Evolutionary conservation across 306 rosid genomes (phyloP).

Genomic region (Luffa aegyptiaca): DNA sequence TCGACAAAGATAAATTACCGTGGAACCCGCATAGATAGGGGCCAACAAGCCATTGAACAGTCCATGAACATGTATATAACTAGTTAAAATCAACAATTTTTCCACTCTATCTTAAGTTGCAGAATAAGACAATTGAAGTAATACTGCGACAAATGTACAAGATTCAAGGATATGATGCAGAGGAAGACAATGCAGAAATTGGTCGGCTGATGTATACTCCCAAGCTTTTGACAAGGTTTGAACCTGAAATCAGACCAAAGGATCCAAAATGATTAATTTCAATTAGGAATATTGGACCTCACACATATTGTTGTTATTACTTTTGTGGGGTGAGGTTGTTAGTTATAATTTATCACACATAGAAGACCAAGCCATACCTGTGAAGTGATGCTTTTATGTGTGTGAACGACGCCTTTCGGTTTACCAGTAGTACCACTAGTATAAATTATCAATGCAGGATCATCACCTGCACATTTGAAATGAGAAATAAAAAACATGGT

Average conservation of each 20-base stretch:
- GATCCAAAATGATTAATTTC: not conserved
- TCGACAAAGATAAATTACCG: conserved; percentile 35
- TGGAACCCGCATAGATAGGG: conserved; percentile 78
- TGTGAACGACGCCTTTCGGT: conserved; percentile 97
- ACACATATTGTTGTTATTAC: not conserved
- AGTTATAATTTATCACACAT: not conserved
- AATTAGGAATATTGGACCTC: not conserved
- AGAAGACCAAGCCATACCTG: conserved; percentile 38
- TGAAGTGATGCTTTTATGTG: conserved; percentile 66
- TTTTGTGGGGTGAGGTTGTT: not conserved
- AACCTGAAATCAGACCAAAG: conserved; percentile 52
- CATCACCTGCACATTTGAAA: conserved; percentile 53
- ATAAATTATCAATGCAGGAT: conserved; percentile 77
- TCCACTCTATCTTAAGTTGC: conserved; percentile 10
- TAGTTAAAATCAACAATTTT: conserved; percentile 41
- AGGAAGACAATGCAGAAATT: conserved; percentile 78
- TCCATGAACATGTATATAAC: conserved; percentile 75
- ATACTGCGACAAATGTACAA: conserved; percentile 10
- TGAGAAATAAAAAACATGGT: conserved; percentile 7
- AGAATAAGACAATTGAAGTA: conserved; percentile 4
- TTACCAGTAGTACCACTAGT: conserved; percentile 98
- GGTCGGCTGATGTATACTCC: conserved; percentile 75
- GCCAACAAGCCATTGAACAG: conserved; percentile 86
- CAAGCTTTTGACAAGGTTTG: conserved; percentile 76
- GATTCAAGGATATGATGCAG: conserved; percentile 80